phyloP scores from a whole-genome alignment of 2,329 filamentous ascomycete genomes.

The Fusarium abutilonis region DNA sequence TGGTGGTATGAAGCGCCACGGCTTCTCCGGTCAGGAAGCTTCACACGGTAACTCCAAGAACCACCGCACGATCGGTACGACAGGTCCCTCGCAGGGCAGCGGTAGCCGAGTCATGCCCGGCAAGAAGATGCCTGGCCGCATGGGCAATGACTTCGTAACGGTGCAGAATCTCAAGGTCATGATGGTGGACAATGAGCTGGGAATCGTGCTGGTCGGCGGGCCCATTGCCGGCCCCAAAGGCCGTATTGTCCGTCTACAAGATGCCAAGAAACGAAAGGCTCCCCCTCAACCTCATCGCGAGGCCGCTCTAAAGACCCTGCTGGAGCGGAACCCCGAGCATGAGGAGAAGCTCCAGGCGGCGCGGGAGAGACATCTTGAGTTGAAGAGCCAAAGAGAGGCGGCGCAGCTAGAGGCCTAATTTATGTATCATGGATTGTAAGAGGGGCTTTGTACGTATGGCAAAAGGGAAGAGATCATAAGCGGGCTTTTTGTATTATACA shows the following conservation, averaged over 20 bases:
- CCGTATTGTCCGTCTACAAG: slow-evolving; percentile 83
- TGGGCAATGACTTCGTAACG: slow-evolving; percentile 90
- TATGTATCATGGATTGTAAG: slow-evolving; percentile 36
- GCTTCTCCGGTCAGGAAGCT: slow-evolving; percentile 86
- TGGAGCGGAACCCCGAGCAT: slow-evolving; percentile 60
- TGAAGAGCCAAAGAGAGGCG: slow-evolving; percentile 60
- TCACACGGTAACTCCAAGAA: slow-evolving; percentile 96
- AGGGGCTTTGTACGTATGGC: slow-evolving; percentile 45
- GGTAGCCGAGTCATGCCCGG: slow-evolving; percentile 93
- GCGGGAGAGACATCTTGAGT: slow-evolving; percentile 60
- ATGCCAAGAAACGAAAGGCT: slow-evolving; percentile 84
- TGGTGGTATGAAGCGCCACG: slow-evolving; percentile 97
- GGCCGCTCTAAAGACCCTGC: slow-evolving; percentile 55
- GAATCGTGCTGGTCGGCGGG: slow-evolving; percentile 88
- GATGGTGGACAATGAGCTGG: slow-evolving; percentile 86
- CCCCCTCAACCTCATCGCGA: slow-evolving; percentile 61
- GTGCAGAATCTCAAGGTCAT: slow-evolving; percentile 91
- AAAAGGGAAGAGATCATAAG: slow-evolving; percentile 45
- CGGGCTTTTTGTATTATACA: slow-evolving; percentile 55
- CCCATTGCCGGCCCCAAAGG: slow-evolving; percentile 89
- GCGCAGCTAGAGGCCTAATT: slow-evolving; percentile 34
- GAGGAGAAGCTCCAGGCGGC: slow-evolving; percentile 60
- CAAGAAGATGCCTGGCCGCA: slow-evolving; percentile 97
- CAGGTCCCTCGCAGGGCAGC: slow-evolving; percentile 88
- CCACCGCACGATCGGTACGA: slow-evolving; percentile 90